Conservation (phyloP, 2,329 filamentous ascomycete genomes). For the Dothistroma pini region DNA sequence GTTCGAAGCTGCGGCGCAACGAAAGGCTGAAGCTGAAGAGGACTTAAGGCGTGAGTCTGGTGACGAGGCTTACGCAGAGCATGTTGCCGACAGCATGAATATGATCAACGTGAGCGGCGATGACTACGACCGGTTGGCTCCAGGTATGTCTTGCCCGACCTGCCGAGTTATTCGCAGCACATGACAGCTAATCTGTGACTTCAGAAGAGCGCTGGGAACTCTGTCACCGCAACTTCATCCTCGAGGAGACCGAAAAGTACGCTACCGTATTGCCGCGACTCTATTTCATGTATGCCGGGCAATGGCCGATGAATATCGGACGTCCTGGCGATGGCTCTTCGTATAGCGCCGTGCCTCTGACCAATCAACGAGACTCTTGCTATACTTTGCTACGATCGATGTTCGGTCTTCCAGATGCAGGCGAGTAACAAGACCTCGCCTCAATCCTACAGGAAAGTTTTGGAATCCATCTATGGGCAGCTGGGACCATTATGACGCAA, state of each 20-base stretch:
- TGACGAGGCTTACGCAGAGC: too few relatives aligned
- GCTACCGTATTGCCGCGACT: neutral
- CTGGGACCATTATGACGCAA: conserved; percentile 11
- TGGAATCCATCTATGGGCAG: conserved; percentile 8
- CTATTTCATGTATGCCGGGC: neutral
- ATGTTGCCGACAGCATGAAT: neutral
- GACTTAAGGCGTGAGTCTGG: neutral
- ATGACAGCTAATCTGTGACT: neutral
- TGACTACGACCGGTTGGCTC: neutral
- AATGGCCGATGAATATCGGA: neutral
- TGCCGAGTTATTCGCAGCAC: neutral
- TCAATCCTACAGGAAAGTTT: neutral
- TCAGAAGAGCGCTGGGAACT: conserved; percentile 4
- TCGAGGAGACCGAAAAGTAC: neutral
- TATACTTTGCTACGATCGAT: neutral
- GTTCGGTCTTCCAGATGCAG: neutral
- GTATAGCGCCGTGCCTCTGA: neutral
- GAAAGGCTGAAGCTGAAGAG: neutral
- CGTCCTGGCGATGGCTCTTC: neutral
- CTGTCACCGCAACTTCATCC: conserved; percentile 4
- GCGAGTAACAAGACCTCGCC: neutral
- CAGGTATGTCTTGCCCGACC: neutral
- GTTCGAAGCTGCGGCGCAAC: neutral
- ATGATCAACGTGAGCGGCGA: neutral
- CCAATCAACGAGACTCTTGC: neutral